phyloP scores from a whole-genome alignment of 2,329 filamentous ascomycete genomes.

The Hypoxylon sp. region DNA sequence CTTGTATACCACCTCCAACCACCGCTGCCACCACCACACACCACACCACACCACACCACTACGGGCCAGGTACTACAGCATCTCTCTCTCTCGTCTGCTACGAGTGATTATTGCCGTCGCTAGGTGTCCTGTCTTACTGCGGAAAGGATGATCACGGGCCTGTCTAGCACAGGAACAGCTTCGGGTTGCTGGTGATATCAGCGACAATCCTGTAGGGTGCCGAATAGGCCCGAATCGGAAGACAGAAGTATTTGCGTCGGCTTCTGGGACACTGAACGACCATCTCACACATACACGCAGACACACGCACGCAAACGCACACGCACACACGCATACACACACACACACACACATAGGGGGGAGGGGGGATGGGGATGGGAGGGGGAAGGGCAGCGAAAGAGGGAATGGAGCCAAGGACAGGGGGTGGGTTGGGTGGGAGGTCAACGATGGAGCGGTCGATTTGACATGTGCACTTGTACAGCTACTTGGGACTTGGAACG shows the following conservation, averaged over 20 bases:
- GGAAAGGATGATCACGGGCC: background rate
- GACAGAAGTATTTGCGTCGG: slow-evolving; percentile 17
- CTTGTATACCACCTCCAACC: too few species aligned
- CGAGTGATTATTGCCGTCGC: slow-evolving; percentile 14
- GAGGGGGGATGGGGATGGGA: background rate
- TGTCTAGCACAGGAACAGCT: slow-evolving; percentile 5
- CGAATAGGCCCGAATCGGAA: slow-evolving; percentile 35
- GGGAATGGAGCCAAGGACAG: slow-evolving; percentile 1
- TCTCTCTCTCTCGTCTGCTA: too few species aligned
- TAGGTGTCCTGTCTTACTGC: slow-evolving; percentile 1
- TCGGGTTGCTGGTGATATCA: slow-evolving; percentile 4
- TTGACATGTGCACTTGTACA: slow-evolving; percentile 35
- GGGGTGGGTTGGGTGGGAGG: slow-evolving; percentile 1
- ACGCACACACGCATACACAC: background rate
- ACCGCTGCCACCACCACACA: too few species aligned
- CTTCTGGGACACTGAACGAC: slow-evolving; percentile 11
- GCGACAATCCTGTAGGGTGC: background rate
- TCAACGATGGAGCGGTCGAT: slow-evolving; percentile 6
- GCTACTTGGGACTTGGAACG: background rate
- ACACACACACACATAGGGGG: background rate
- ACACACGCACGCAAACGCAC: too few species aligned
- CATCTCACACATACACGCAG: background rate
- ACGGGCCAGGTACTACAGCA: background rate
- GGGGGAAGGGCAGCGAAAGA: slow-evolving; percentile 2
- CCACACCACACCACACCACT: too few species aligned